A percentile compares a stretch with the other conserved stretches of the same genome.
Evolutionary conservation across 2,329 filamentous ascomycete genomes (phyloP).

Genomic region (Arthrinium phaeospermum): DNA sequence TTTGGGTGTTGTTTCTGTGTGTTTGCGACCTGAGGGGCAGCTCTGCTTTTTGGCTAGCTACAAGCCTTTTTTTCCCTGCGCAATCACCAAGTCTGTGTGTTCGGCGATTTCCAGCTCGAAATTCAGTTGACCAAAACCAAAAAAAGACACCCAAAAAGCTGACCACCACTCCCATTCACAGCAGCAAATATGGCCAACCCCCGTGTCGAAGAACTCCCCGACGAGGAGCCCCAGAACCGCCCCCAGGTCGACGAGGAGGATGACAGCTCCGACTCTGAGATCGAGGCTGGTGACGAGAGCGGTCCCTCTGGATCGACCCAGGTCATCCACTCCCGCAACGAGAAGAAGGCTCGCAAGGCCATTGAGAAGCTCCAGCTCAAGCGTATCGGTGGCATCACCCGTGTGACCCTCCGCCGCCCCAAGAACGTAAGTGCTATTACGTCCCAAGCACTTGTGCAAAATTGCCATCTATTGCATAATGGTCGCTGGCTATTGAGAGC

Average conservation of each 20-base stretch:
- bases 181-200: slow-evolving; percentile 81
- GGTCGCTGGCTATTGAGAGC: not conserved
- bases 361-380: slow-evolving; percentile 98
- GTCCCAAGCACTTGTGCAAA: slow-evolving; percentile 13
- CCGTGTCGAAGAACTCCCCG: slow-evolving; percentile 95
- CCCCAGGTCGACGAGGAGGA: slow-evolving; percentile 75
- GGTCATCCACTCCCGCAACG: slow-evolving; percentile 96
- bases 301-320: slow-evolving; percentile 83
- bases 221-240: slow-evolving; percentile 86
- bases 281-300: slow-evolving; percentile 68
- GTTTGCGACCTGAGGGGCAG: slow-evolving; percentile 4
- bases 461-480: not conserved
- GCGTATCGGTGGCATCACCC: slow-evolving; percentile 95
- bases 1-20: slow-evolving; percentile 10
- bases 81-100: slow-evolving; percentile 11
- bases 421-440: slow-evolving; percentile 83
- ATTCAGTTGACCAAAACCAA: not conserved
- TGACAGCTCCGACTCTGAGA: slow-evolving; percentile 76
- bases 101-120: slow-evolving; percentile 14
- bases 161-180: slow-evolving; percentile 51
- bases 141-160: slow-evolving; percentile 9
- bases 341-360: slow-evolving; percentile 99
- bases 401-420: slow-evolving; percentile 95
- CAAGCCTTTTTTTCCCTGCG: slow-evolving; percentile 14
- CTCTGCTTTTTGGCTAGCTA: slow-evolving; percentile 12